Base-by-base conservation (phyloP, 1,284 basidiomycete genomes). In the Leucoagaricus sp. region DNA sequence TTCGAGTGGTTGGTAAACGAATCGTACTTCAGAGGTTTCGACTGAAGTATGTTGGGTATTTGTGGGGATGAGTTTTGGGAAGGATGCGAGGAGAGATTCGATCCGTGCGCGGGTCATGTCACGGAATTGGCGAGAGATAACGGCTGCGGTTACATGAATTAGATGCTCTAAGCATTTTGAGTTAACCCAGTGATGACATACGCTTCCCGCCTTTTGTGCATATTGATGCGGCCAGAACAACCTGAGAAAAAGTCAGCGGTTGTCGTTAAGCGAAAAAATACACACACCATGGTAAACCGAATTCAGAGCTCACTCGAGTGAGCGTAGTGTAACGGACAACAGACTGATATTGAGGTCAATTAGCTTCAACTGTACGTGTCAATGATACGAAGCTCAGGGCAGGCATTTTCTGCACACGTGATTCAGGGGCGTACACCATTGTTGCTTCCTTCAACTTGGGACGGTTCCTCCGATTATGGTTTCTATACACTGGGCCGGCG, bases 11-110 rank as follows among this genome's bases (percentile, higher is more conserved):
- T 98, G 95, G 73, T 98, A 99, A 65, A 99, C 96, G 71, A 96
- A 99, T 64, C 97, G 93, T 55, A 96, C 94, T 72, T 95, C 92
- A 49, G 86, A 72, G 0, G 92, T 96, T 75, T 97, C 94, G 63
- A 97, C 90, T 12, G 94, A 94, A 8, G 97, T 99, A 75, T 99
- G 97, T 75, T 99, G 96, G 15, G 93, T 95, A 67, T 94, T 94
- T 60, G 89, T 85, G n/a, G 94, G 94, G 65, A 99, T 96, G 65
- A 98, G 87, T 73, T 98, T 98, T 9, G 96, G 95, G 80, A 99
- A 99, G 5, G 96, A 96, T 8, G 96, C 90, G 44, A 99, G 88
- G 31, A 99, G 87, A 41, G 94, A 93, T 74, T 99, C 96, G 67
- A 99, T 94, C 57, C 96, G 84, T 2, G 94, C 87, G 61, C 93